Percentiles rank a stretch among this genome's conserved stretches.
phyloP scores from a whole-genome alignment of 2,329 filamentous ascomycete genomes.

The Penicillium sp. region DNA sequence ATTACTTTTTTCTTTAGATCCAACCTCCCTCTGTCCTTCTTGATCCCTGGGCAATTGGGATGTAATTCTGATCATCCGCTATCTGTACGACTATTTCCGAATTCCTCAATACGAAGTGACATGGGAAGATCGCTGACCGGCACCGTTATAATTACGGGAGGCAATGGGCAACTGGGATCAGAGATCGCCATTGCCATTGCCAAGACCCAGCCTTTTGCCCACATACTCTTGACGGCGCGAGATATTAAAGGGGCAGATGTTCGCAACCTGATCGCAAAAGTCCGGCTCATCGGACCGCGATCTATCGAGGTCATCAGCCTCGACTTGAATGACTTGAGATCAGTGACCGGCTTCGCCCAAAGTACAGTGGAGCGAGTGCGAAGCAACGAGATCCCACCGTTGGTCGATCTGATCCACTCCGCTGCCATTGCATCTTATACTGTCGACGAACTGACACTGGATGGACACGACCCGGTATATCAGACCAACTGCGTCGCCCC shows the following conservation, averaged over 20 bases:
- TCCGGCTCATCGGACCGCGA: constrained; percentile 34
- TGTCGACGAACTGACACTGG: constrained; percentile 30
- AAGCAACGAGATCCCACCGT: constrained; percentile 35
- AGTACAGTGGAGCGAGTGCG: constrained; percentile 34
- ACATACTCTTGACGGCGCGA: constrained; percentile 33
- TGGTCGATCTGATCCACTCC: constrained; percentile 34
- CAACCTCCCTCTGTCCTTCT: not conserved
- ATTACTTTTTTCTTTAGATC: not conserved
- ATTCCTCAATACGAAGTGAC: not conserved
- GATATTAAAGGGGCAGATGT: constrained; percentile 32
- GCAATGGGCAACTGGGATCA: constrained; percentile 36
- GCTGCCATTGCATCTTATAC: constrained; percentile 35
- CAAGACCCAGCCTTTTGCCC: constrained; percentile 36
- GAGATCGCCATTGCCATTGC: constrained; percentile 37
- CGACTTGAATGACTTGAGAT: constrained; percentile 34
- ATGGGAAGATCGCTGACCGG: constrained; percentile 37
- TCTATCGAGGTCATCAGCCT: constrained; percentile 33
- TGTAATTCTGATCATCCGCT: not conserved
- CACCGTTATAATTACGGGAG: constrained; percentile 40
- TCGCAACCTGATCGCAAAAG: constrained; percentile 25
- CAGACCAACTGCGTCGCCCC: constrained; percentile 39
- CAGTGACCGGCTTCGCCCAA: constrained; percentile 31
- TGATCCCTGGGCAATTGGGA: too few species aligned
- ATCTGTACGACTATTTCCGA: not conserved
- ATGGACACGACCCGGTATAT: constrained; percentile 38